Evolutionary conservation across 768 basidiomycete genomes (phyloP).

Genomic region (Dictyophora rubrovolvata): DNA sequence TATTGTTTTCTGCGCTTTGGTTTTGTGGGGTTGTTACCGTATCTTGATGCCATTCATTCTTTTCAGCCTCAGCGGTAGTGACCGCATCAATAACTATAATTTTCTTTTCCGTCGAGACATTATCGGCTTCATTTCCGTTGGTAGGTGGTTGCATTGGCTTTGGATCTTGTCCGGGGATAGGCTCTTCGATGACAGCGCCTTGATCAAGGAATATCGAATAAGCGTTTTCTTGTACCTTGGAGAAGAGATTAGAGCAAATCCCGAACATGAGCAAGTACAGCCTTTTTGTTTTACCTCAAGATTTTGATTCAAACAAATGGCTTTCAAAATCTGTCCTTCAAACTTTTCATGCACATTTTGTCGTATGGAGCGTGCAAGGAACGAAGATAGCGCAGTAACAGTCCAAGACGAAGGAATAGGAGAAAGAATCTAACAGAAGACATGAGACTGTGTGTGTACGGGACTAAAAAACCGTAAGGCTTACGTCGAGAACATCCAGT

Average conservation of each 20-base stretch:
- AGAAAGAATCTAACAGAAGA: slow-evolving; percentile 40
- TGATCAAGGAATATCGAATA: slow-evolving; percentile 50
- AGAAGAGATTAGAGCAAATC: not conserved
- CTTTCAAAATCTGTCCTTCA: slow-evolving; percentile 70
- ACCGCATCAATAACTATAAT: not conserved
- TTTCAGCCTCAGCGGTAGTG: not conserved
- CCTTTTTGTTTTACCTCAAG: slow-evolving; percentile 37
- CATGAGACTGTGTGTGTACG: not conserved
- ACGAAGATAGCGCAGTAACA: slow-evolving; percentile 57
- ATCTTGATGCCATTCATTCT: not conserved
- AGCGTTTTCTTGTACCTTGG: slow-evolving; percentile 48
- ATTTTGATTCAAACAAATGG: slow-evolving; percentile 71
- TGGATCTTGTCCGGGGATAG: slow-evolving; percentile 26
- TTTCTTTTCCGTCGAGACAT: slow-evolving; percentile 10
- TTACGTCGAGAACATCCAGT: slow-evolving; percentile 68
- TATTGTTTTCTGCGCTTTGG: no score
- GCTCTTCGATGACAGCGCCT: slow-evolving; percentile 61
- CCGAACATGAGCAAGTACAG: slow-evolving; percentile 5
- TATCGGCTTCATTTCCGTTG: slow-evolving; percentile 21
- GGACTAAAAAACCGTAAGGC: slow-evolving; percentile 18
- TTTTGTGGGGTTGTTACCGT: not conserved
- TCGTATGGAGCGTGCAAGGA: slow-evolving; percentile 70
- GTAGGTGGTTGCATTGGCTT: not conserved
- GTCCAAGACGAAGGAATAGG: slow-evolving; percentile 71
- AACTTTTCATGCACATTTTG: slow-evolving; percentile 59